Evolutionary conservation across 2,329 filamentous ascomycete species (phyloP), one percentile per base, ranked within the genome.

Genomic region (Saccharata proteae): DNA sequence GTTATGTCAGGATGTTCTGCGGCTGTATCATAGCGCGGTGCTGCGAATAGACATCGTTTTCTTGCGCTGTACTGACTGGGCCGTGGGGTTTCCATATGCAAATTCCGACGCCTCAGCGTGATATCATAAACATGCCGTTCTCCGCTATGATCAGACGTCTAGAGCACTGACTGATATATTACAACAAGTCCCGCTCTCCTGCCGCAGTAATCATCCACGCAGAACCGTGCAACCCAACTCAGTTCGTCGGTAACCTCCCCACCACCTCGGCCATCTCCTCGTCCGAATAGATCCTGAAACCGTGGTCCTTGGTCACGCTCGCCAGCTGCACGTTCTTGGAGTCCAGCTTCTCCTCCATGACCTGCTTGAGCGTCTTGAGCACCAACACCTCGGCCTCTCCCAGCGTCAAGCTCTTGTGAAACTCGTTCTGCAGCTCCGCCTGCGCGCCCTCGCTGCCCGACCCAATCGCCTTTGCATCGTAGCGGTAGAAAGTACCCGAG

Each of bases 271-370:
- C 82, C 90, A 98, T 98, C 67, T 96, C 88, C 52, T 88, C 84
- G 49, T 98, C 90, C 36, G 78, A 80, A 69, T 98, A 98, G 75
- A 98, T 94, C 65, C 84, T 80, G 71, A 98, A 98, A 35, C 90
- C 90, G 63, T 82, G 88, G 44, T 94, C 88, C 69, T 86, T 93
- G 40, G 90, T 98, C 36, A 98, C 90, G 54, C 88, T 96, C 32
- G 90, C 90, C 46, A 98, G 62, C 67, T 98, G 90, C 43, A 98
- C 90, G 54, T 98, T 98, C 74, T 98, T 98, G 42, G 85, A 74
- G 57, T 98, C 90, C 38, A 98, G 71, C 68, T 98, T 98, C 75
- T 98, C 90, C 65, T 98, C 90, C 90, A 98, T 98, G 46, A 98
- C 90, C 65, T 98, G 90, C 72, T 96, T 98, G 57, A 98, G 61